These are phyloP conservation scores for Vicia villosa DNA, from an alignment of 306 rosid species.

Conservation along the genomic window DNA sequence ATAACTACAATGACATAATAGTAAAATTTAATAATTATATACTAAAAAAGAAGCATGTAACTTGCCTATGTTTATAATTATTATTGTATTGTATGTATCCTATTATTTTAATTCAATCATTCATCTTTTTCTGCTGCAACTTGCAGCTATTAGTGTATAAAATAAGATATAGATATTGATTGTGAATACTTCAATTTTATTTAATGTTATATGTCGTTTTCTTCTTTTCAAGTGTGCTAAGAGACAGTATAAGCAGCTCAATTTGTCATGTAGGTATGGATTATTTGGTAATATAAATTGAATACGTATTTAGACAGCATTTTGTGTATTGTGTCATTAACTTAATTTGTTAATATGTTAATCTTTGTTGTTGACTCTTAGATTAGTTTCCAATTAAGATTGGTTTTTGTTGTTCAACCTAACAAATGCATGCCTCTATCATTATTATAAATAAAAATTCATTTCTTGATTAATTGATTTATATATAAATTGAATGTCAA, in stretches of 20 bases:
- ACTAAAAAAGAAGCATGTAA: slow-evolving; percentile 23
- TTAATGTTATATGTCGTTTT: not conserved
- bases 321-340: not conserved
- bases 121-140: slow-evolving; percentile 32
- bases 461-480: too few species aligned
- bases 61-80: slow-evolving; percentile 13
- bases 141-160: slow-evolving; percentile 10
- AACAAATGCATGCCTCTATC: not conserved
- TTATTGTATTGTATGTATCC: not conserved
- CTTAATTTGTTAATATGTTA: slow-evolving; percentile 12
- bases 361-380: slow-evolving; percentile 9
- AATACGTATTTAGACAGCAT: slow-evolving; percentile 3
- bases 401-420: not conserved
- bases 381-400: not conserved
- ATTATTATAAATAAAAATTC: too few species aligned
- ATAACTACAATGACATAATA: not conserved
- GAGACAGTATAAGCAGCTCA: not conserved
- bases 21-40: slow-evolving; percentile 20
- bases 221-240: slow-evolving; percentile 1
- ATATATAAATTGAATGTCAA: too few species aligned
- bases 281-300: slow-evolving; percentile 9
- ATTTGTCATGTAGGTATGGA: slow-evolving; percentile 16
- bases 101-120: slow-evolving; percentile 38
- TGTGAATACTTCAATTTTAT: not conserved
- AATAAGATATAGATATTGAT: not conserved